Base-by-base conservation (phyloP, 2,329 filamentous ascomycete species). In the Curvularia sp. region DNA sequence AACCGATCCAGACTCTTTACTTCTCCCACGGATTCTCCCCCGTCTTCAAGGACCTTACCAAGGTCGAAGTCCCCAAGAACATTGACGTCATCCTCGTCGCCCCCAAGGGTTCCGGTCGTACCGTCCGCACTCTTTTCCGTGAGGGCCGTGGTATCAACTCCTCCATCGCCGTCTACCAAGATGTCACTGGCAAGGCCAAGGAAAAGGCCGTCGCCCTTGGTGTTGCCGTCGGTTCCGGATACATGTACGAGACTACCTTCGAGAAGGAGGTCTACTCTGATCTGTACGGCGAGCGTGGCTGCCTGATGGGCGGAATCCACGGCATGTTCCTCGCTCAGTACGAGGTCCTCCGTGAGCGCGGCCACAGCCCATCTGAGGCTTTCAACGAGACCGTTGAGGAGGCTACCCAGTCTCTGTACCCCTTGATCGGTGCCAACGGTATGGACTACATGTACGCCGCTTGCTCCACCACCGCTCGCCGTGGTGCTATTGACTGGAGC, bases 361-460 rank as follows among this genome's bases (percentile, higher is more conserved):
- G 95, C 82, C 95, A 99, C 89, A 91, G 87, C 82, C 95, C 95
- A 80, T 94, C 90, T 74, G 95, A 99, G 85, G 95, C 95, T 70
- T 99, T 99, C 90, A 99, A 99, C 88, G 95, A 99, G 92, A 99
- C 95, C 70, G 95, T 99, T 71, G 95, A 99, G 87, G 95, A 99
- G 87, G 95, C 95, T 68, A 99, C 95, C 52, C 95, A 99, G 87
- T 92, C 88, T 70, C 86, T 99, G 77, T 99, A 99, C 87, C 95
- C 95, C 67, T 87, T 99, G 78, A 99, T 99, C 77, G 95, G 94
- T 78, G 88, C 87, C 82, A 91, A 98, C 83, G 95, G 95, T 78
- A 98, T 99, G 95, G 95, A 99, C 86, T 99, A 96, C 93, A 99
- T 99, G 95, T 99, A 96, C 86, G 93, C 94, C 80, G 95, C 95